phyloP scores from a whole-genome alignment of 1,139 yeast species.

The Hyphopichia pseudoburtonii region DNA sequence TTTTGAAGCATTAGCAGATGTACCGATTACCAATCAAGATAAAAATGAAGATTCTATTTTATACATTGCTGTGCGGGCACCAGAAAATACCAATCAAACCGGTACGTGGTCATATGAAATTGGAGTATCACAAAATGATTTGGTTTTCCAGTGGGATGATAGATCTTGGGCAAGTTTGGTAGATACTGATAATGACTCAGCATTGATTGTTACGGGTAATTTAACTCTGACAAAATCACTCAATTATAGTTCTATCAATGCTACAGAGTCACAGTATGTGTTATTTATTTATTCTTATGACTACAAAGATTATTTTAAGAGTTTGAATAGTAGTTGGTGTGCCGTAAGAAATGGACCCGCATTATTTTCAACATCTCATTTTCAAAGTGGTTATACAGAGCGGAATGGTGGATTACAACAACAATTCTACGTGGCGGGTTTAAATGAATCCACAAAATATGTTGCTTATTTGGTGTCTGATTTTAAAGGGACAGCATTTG shows the following conservation, averaged over 20 bases:
- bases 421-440: conserved; percentile 62
- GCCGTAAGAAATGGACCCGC: conserved; percentile 60
- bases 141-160: conserved; percentile 71
- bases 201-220: conserved; percentile 66
- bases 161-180: conserved; percentile 59
- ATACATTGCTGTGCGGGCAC: conserved; percentile 51
- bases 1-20: conserved; percentile 54
- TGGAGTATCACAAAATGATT: conserved; percentile 65
- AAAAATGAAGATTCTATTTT: conserved; percentile 23
- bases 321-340: conserved; percentile 66
- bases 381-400: conserved; percentile 42
- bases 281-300: conserved; percentile 49
- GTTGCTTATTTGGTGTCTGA: conserved; percentile 65
- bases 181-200: conserved; percentile 74
- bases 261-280: conserved; percentile 37
- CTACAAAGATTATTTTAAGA: conserved; percentile 34
- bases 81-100: conserved; percentile 36
- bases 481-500: conserved; percentile 40
- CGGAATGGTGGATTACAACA: conserved; percentile 53
- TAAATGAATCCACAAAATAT: conserved; percentile 64
- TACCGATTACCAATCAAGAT: conserved; percentile 21
- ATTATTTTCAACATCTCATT: conserved; percentile 20
- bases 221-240: conserved; percentile 30
- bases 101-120: conserved; percentile 62
- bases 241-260: conserved; percentile 22